Base-by-base conservation (phyloP, 2,329 filamentous ascomycete species). In the Dothideomycetes sp. region DNA sequence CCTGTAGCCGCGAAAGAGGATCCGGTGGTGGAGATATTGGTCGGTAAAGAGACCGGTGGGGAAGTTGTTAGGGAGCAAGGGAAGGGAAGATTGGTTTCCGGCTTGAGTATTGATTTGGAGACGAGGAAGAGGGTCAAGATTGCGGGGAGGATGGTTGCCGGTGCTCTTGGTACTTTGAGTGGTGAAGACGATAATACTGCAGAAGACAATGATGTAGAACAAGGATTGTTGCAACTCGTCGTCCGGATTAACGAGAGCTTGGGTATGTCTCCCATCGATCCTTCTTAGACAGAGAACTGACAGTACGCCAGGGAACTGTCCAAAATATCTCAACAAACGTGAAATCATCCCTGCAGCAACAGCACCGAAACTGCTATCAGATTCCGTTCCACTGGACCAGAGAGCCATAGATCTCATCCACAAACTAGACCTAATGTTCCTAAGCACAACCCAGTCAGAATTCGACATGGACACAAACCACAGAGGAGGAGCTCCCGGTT, bases 241-340 rank as follows among this genome's bases (percentile, higher is more conserved):
- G 66, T 86, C 31, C 71, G 73, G 28, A 76, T 93, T 42, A 72
- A 81, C 22, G 80, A 84, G 58, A 82, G 77, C 49, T 53, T 93
- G 7, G 75, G 68, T 66, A 57, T 8, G 37, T 33, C 17, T 7
- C 16, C 13, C 30, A 18, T n/a, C 8, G n/a, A 23, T 16, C 6
- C 16, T 13, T 3, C 16, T 25, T 28, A 16, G 16, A 15, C 8
- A 2, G 25, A 32, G 7, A 19, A 35, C 47, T 52, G 17, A 53
- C 19, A 10, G 17, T 38, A 13, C 33, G 29, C 43, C 30, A 64
- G 80, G 84, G 0, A 93, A 91, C 51, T 93, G 85, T 52, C 85
- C 86, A 2, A 94, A 94, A 60, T 94, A 94, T 52, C 57, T 94
- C 23, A 91, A 89, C 59, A 76, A 75, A 52, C 87, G 83, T 55